Evolutionary conservation across 1,139 yeast genomes (phyloP).

Genomic region (Pichia sp.): DNA sequence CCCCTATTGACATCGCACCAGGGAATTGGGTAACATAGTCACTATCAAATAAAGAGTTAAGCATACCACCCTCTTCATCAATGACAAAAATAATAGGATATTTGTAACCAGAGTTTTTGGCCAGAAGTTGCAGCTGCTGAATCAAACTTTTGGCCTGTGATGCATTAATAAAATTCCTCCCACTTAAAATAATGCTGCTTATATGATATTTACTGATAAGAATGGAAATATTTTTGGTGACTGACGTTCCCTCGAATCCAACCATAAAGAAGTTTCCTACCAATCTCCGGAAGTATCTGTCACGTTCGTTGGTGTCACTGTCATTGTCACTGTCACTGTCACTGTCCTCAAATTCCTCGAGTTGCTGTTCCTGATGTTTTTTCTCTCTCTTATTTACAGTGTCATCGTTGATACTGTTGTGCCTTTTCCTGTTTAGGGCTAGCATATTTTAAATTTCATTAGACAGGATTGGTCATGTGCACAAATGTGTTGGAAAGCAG

Average conservation of each 20-base stretch:
- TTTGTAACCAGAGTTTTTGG: conserved; percentile 49
- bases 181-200: conserved; percentile 54
- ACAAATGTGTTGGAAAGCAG: too few species aligned
- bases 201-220: conserved; percentile 52
- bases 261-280: conserved; percentile 49
- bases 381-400: not conserved
- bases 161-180: conserved; percentile 52
- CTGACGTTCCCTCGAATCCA: conserved; percentile 59
- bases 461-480: not conserved
- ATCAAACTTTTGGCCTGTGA: conserved; percentile 52
- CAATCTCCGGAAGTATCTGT: not conserved
- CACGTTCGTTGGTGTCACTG: not conserved
- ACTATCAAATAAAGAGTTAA: conserved; percentile 54
- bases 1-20: conserved; percentile 65
- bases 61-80: conserved; percentile 52
- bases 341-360: not conserved
- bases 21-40: conserved; percentile 57
- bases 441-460: not conserved
- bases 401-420: not conserved
- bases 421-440: not conserved
- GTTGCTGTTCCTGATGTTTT: not conserved
- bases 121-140: conserved; percentile 52
- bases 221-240: conserved; percentile 53
- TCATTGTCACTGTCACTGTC: not conserved
- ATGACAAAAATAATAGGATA: conserved; percentile 47